Percentiles rank a stretch among this genome's conserved stretches.
These are phyloP conservation scores for Cutaneotrichosporon sp. DNA, from an alignment of 1,284 basidiomycete genomes.

Conservation along the genomic window DNA sequence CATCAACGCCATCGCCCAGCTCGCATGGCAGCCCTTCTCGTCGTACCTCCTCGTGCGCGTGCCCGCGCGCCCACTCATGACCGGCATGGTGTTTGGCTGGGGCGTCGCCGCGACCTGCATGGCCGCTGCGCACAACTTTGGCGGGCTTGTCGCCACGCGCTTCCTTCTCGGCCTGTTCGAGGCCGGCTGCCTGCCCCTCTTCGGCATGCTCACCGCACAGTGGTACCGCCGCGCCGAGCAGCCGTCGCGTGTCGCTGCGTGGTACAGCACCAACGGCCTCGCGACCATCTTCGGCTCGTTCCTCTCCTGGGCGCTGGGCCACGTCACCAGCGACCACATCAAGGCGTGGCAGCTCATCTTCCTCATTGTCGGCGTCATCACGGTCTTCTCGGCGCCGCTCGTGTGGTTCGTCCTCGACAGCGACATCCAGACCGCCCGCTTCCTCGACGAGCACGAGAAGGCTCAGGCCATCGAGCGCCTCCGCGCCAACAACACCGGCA, in stretches of 20 bases:
- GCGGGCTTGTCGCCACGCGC: conserved; percentile 41
- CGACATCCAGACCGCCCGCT: conserved; percentile 43
- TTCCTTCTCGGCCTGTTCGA: conserved; percentile 55
- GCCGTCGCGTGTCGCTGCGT: conserved; percentile 35
- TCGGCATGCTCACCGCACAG: conserved; percentile 34
- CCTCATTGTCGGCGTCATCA: conserved; percentile 65
- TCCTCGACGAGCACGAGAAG: conserved; percentile 50
- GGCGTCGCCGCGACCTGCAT: conserved; percentile 25
- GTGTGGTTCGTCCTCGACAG: conserved; percentile 54
- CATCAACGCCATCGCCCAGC: conserved; percentile 27
- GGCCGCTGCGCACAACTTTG: conserved; percentile 23
- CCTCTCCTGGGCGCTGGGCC: conserved; percentile 25
- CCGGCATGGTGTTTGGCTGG: conserved; percentile 34
- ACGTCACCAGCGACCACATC: conserved; percentile 15
- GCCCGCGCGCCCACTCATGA: conserved; percentile 34
- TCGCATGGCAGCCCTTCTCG: conserved; percentile 33
- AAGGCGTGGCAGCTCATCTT: conserved; percentile 57
- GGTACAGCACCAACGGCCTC: conserved; percentile 40
- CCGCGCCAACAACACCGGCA: conserved; percentile 34
- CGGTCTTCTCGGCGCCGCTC: conserved; percentile 61
- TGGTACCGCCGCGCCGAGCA: conserved; percentile 46
- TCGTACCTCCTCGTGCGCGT: conserved; percentile 40
- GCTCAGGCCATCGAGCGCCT: conserved; percentile 50
- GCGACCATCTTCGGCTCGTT: conserved; percentile 36
- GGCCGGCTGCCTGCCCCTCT: conserved; percentile 43